Evolutionary conservation across 371 early-diverging fungal species (phyloP).

Genomic region (Mortierella sp.): DNA sequence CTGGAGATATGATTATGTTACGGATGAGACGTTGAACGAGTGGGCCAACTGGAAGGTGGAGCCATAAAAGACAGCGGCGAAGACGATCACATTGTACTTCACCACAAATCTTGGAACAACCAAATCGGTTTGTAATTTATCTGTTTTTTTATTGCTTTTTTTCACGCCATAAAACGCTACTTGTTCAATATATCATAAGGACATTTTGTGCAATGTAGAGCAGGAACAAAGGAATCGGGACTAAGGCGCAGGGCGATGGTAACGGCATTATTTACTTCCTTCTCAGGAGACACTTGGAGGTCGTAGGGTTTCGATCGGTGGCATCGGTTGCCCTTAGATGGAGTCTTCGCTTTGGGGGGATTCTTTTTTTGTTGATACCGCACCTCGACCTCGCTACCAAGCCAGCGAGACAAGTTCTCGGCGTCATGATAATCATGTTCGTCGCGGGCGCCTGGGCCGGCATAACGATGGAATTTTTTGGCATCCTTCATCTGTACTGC

Average conservation of each 20-base stretch:
- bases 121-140: background rate
- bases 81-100: background rate
- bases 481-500: background rate
- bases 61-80: background rate
- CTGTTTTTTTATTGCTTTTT: background rate
- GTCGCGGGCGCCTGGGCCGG: too few species aligned
- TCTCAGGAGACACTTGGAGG: background rate
- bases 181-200: background rate
- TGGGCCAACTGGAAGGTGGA: conserved; percentile 74
- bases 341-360: too few species aligned
- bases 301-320: too few species aligned
- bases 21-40: conserved; percentile 77
- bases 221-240: too few species aligned
- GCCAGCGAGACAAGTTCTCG: background rate
- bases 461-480: background rate
- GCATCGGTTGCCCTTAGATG: too few species aligned
- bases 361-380: background rate
- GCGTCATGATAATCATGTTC: background rate
- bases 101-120: background rate
- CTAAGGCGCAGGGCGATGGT: background rate
- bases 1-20: conserved; percentile 89
- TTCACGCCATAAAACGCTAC: background rate
- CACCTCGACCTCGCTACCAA: background rate
- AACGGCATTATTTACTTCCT: background rate
- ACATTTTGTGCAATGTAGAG: background rate